Conservation (phyloP, 805 yeast species). For the Zygosaccharomyces gambellarensis region DNA sequence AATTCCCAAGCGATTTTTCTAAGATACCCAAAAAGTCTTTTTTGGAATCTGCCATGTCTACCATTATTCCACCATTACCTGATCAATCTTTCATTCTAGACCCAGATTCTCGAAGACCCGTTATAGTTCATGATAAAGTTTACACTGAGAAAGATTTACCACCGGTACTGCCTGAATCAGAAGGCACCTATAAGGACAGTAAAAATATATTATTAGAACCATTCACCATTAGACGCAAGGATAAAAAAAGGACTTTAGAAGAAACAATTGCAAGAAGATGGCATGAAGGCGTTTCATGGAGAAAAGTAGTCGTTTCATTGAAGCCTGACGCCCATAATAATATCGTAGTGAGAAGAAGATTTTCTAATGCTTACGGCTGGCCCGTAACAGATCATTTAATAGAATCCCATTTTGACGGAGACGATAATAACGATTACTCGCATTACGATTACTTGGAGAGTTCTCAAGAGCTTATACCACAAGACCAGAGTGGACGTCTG, state of each 20-base stretch:
- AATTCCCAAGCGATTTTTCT: slow-evolving; percentile 17
- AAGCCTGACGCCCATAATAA: slow-evolving; percentile 77
- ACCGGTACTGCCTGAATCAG: slow-evolving; percentile 14
- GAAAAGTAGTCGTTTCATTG: slow-evolving; percentile 62
- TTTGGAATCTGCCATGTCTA: slow-evolving; percentile 61
- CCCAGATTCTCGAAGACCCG: slow-evolving; percentile 53
- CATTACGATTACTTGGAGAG: neutral
- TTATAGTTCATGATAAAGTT: slow-evolving; percentile 64
- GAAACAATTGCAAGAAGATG: slow-evolving; percentile 57
- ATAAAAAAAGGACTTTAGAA: slow-evolving; percentile 39
- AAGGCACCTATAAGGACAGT: slow-evolving; percentile 16
- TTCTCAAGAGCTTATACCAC: slow-evolving; percentile 2
- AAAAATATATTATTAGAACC: slow-evolving; percentile 34
- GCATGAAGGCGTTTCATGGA: slow-evolving; percentile 65
- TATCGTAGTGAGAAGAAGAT: slow-evolving; percentile 63
- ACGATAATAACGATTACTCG: slow-evolving; percentile 10
- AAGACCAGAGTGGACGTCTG: neutral
- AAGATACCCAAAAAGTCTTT: slow-evolving; percentile 61
- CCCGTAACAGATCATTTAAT: slow-evolving; percentile 64
- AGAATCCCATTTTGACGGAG: slow-evolving; percentile 49
- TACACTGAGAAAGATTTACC: slow-evolving; percentile 53
- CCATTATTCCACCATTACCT: slow-evolving; percentile 68
- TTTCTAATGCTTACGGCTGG: slow-evolving; percentile 84
- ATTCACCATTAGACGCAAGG: slow-evolving; percentile 28
- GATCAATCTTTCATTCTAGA: slow-evolving; percentile 55